These are phyloP conservation scores for Pistacia vera DNA, from an alignment of 345 rosid genomes.

Conservation along the genomic window DNA sequence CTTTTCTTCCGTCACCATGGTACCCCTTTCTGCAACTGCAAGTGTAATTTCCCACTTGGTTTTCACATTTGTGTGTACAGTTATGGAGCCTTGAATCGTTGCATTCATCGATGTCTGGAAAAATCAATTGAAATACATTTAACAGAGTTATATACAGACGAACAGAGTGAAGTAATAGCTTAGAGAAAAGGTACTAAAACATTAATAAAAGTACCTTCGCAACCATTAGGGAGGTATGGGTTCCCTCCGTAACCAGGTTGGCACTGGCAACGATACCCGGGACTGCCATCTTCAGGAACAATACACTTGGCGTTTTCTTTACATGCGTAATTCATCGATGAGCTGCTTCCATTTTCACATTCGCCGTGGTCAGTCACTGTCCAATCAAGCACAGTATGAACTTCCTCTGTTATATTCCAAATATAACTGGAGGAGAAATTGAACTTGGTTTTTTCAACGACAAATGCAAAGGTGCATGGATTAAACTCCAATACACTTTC, in stretches of 20 bases:
- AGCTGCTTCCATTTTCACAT: constrained; percentile 14
- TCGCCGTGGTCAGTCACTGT: constrained; percentile 23
- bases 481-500: background rate
- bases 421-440: constrained; percentile 4
- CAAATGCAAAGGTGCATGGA: constrained; percentile 27
- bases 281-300: too few species aligned
- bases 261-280: constrained; percentile 28
- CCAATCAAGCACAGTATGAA: constrained; percentile 34
- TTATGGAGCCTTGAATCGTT: background rate
- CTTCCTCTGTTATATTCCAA: too few species aligned
- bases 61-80: background rate
- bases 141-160: too few species aligned
- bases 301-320: background rate
- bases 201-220: background rate
- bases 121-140: too few species aligned
- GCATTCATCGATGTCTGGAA: background rate
- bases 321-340: constrained; percentile 5
- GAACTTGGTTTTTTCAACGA: constrained; percentile 1
- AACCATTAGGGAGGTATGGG: constrained; percentile 12
- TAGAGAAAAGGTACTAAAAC: too few species aligned
- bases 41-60: constrained; percentile 19
- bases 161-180: too few species aligned
- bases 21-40: constrained; percentile 19
- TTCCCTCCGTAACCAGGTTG: constrained; percentile 22
- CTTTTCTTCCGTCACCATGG: too few species aligned